Percentiles rank a stretch among this genome's conserved stretches.
Evolutionary conservation across 2,329 filamentous ascomycete genomes (phyloP).

Genomic region (Pseudocercospora musae): DNA sequence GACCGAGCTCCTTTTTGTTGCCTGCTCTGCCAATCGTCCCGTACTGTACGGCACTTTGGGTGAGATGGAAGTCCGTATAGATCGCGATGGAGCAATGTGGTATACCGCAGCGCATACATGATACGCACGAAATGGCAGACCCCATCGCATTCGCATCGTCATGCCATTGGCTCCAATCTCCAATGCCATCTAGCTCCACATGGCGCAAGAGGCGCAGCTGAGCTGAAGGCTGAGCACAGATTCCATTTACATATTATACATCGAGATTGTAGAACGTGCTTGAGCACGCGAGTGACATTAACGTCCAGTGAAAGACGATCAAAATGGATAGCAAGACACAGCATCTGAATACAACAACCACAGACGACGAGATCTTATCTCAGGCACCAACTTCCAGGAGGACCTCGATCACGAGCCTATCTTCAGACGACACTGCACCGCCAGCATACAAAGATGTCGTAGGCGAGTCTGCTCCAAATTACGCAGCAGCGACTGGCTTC

Average conservation of each 20-base stretch:
- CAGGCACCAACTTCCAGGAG: constrained; percentile 6
- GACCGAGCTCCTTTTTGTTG: too few relatives aligned
- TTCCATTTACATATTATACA: background rate
- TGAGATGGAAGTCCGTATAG: background rate
- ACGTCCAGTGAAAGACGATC: background rate
- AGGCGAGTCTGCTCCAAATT: background rate
- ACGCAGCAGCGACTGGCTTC: background rate
- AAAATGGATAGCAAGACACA: constrained; percentile 2
- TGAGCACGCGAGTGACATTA: background rate
- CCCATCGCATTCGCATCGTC: background rate
- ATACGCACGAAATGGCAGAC: background rate
- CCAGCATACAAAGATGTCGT: constrained; percentile 18
- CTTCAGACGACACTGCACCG: constrained; percentile 5
- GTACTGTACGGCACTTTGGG: background rate
- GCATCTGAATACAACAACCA: background rate
- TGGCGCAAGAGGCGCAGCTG: background rate
- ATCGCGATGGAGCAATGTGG: background rate
- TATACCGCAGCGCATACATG: too few relatives aligned
- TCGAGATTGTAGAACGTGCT: background rate
- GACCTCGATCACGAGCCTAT: constrained; percentile 8
- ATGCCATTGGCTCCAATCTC: background rate
- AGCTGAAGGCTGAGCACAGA: background rate
- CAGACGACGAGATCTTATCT: constrained; percentile 8
- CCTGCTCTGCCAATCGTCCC: too few relatives aligned
- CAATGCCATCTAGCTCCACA: background rate